Percentiles rank a stretch among this genome's conserved stretches.
phyloP scores from a whole-genome alignment of 306 rosid genomes.

The Corylus avellana region DNA sequence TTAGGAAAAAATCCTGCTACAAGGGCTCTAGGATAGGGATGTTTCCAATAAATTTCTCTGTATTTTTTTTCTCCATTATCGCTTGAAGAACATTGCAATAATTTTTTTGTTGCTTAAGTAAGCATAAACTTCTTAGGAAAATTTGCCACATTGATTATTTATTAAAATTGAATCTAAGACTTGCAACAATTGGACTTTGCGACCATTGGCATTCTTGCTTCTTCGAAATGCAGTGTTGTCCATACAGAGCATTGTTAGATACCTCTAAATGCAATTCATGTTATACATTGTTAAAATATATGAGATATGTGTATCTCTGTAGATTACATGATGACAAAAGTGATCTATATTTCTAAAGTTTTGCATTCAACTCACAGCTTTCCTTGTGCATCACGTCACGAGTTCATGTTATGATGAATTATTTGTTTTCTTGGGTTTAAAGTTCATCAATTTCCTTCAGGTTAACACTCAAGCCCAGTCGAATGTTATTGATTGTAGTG shows the following conservation, averaged over 20 bases:
- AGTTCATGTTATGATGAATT: background rate
- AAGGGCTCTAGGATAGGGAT: too few species aligned
- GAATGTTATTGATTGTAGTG: conserved; percentile 63
- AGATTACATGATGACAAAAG: background rate
- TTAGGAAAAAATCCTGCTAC: background rate
- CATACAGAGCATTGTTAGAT: background rate
- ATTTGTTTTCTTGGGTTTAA: background rate
- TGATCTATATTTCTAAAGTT: background rate
- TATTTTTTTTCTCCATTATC: background rate
- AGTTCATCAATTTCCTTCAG: conserved; percentile 27
- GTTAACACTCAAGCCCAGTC: conserved; percentile 85
- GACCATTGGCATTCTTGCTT: background rate
- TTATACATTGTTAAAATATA: background rate
- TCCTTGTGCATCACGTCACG: background rate
- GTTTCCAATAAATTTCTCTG: background rate
- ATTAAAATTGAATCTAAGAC: too few species aligned
- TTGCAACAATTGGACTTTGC: background rate
- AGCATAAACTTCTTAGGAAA: too few species aligned
- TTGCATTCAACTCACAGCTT: background rate
- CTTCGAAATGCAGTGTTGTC: background rate
- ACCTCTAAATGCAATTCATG: background rate
- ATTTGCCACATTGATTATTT: too few species aligned
- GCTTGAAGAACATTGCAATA: background rate
- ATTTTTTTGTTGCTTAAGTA: too few species aligned
- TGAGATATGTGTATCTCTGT: background rate